phyloP scores from a whole-genome alignment of 305 asterid species.

The Vinca major region DNA sequence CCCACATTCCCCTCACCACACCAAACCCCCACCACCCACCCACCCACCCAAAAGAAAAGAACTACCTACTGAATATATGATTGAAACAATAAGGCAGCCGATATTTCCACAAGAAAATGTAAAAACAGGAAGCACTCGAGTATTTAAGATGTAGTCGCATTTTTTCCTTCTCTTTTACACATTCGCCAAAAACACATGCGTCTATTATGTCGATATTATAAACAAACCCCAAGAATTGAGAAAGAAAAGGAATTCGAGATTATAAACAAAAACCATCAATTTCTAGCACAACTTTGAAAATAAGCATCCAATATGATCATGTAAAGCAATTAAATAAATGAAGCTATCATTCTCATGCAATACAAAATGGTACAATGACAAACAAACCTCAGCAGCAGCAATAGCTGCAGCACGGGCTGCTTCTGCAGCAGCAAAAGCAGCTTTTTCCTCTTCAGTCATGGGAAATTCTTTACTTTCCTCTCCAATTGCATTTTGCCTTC shows the following conservation, averaged over 20 bases:
- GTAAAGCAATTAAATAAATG: constrained; percentile 11
- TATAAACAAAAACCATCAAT: no score
- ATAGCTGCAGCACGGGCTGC: constrained; percentile 85
- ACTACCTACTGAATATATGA: no score
- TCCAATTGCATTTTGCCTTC: constrained; percentile 32
- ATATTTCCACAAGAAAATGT: not conserved
- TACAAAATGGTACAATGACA: not conserved
- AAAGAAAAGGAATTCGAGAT: no score
- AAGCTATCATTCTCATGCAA: not conserved
- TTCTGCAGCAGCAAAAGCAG: constrained; percentile 89
- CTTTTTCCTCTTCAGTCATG: constrained; percentile 83
- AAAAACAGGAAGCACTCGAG: not conserved
- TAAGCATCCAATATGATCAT: not conserved
- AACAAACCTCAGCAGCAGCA: constrained; percentile 94
- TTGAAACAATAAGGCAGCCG: not conserved
- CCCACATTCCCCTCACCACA: no score
- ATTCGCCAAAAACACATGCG: not conserved
- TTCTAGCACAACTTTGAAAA: not conserved
- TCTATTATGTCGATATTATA: not conserved
- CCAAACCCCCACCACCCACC: no score
- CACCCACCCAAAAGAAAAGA: no score
- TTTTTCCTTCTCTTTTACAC: not conserved
- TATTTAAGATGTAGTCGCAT: not conserved
- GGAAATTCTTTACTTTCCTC: constrained; percentile 42
- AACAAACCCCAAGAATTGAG: not conserved